Percentiles rank a stretch among this genome's conserved stretches.
phyloP scores from a whole-genome alignment of 352 stramenopile genomes.

The Phytopythium ostracodes region DNA sequence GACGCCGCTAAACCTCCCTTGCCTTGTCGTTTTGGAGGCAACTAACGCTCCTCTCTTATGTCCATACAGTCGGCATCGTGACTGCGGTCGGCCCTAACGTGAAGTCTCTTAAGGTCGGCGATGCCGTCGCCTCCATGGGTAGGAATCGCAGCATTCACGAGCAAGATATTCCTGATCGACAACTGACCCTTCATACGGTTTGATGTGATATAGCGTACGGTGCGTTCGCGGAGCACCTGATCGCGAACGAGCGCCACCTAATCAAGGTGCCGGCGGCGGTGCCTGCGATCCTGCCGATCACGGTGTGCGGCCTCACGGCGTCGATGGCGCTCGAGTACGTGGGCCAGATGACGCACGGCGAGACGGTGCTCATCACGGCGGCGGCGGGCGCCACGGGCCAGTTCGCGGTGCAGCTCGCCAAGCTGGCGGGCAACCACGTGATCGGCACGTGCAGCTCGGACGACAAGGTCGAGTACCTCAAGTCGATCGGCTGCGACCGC shows the following conservation, averaged over 20 bases:
- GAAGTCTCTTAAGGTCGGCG: neutral
- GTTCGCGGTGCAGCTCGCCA: conserved; percentile 71
- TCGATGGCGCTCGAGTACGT: conserved; percentile 40
- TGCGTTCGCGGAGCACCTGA: conserved; percentile 6
- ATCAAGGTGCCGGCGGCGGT: conserved; percentile 19
- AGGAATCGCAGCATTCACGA: neutral
- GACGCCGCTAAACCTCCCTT: neutral
- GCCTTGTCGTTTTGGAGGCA: neutral
- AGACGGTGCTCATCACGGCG: conserved; percentile 42
- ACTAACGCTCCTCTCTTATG: neutral
- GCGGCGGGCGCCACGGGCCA: conserved; percentile 58
- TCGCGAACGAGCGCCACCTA: neutral
- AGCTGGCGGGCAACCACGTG: conserved; percentile 59
- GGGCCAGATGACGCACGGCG: conserved; percentile 35
- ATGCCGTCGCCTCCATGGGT: conserved; percentile 1
- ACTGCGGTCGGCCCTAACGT: neutral
- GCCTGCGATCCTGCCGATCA: conserved; percentile 33
- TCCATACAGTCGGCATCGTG: neutral
- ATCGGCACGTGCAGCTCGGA: conserved; percentile 61
- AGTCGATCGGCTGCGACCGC: conserved; percentile 38
- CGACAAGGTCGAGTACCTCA: conserved; percentile 70
- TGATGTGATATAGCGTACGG: neutral
- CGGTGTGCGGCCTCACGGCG: conserved; percentile 33
- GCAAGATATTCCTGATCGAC: neutral
- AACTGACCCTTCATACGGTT: too few species aligned